Base-by-base conservation (phyloP, 768 basidiomycete species). In the Boletus vermiculosoides region DNA sequence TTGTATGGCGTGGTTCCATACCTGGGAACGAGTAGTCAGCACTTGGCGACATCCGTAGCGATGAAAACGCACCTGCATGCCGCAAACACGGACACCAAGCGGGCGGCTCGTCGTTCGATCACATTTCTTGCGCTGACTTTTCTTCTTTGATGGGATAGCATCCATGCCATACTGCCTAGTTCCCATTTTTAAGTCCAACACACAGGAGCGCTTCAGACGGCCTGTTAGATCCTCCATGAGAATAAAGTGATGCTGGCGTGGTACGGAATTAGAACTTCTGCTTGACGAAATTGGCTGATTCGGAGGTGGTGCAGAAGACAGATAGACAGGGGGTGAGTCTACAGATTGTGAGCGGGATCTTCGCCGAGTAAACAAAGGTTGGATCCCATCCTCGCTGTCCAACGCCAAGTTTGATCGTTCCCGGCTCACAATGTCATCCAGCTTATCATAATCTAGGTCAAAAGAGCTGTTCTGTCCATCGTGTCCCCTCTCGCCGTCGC, bases 121-220 rank as follows among this genome's bases (percentile, higher is more conserved):
- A 69, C 97, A 98, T 75, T 99, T 99, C 76, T 97, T 97, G 53
- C 95, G 84, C 76, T 99, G 97, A 69, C 95, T 98, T 77, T 90
- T 94, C 83, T 97, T 98, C 78, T 99, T 99, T 51, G 85, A 78
- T 1, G 86, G 76, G 10, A 88, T 90, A 25, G 97, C 97, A 64
- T 97, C 93, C 77, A 96, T 90, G 20, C 97, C 97, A 73, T 98
- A 98, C 75, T 99, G 97, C 34, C 97, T 80, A 31, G 95, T 98
- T n/a, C 97, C 97, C 97, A 98, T 98, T 79, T 99, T 99, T 65
- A 99, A 78, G 73, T 99, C 97, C 66, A 98, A 83, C 41, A 99
- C 96, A 67, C 97, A 99, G 10, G 97, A 92, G 49, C 82, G 83
- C 73, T 90, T 95, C 67, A 97, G 73, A 34, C 90, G 79, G 25